These are phyloP conservation scores for Neofusicoccum kwambonambiense DNA, from an alignment of 2,329 filamentous ascomycete genomes.

Conservation along the genomic window DNA sequence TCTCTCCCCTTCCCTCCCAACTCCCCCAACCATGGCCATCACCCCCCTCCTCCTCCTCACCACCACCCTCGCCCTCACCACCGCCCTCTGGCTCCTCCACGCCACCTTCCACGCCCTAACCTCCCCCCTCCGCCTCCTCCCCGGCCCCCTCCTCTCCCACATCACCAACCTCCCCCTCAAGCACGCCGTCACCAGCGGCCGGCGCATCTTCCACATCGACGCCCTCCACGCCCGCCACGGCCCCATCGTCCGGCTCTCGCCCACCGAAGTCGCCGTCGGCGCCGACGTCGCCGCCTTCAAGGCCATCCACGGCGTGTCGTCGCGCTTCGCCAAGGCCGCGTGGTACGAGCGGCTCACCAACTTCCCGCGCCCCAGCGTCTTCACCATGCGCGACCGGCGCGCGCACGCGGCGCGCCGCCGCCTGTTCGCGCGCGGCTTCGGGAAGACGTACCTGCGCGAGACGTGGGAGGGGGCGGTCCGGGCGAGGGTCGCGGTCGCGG, in stretches of 20 bases:
- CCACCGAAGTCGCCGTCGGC: constrained; percentile 29
- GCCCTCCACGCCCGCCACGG: constrained; percentile 35
- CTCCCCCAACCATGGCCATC: neutral
- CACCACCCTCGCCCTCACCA: neutral
- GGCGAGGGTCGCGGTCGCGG: constrained; percentile 33
- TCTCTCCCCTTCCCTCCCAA: neutral
- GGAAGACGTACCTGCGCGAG: constrained; percentile 33
- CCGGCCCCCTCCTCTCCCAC: constrained; percentile 33
- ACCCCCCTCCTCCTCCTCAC: neutral
- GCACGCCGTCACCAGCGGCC: constrained; percentile 36
- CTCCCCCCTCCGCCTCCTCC: constrained; percentile 29
- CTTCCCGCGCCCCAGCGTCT: constrained; percentile 32
- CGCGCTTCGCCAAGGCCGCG: constrained; percentile 22
- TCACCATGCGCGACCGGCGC: constrained; percentile 38
- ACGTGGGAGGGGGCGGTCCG: constrained; percentile 39
- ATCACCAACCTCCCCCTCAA: constrained; percentile 39
- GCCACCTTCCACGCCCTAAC: constrained; percentile 27
- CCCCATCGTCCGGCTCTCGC: constrained; percentile 32
- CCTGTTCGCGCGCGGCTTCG: constrained; percentile 38
- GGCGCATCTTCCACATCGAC: constrained; percentile 41
- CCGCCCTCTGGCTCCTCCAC: constrained; percentile 10
- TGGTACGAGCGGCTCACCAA: constrained; percentile 25
- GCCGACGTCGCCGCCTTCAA: constrained; percentile 31
- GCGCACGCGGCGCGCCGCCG: constrained; percentile 36
- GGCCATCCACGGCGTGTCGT: constrained; percentile 31